Evolutionary conservation across 2,329 filamentous ascomycete genomes (phyloP), one percentile per base, ranked within the genome.

Genomic region (Diplodia intermedia): DNA sequence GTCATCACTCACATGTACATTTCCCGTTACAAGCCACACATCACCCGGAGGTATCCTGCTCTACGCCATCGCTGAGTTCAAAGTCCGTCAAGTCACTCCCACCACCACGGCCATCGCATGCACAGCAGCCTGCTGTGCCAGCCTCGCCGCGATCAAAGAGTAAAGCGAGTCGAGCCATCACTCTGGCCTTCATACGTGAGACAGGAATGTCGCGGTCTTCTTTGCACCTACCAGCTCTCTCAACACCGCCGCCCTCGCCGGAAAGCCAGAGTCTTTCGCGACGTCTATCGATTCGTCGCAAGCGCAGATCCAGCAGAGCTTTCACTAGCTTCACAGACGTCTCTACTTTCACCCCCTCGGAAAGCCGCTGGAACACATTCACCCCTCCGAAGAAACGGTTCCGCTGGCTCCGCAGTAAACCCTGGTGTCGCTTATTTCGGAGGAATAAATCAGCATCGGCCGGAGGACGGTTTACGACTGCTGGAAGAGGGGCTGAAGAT

Each of bases 1-100:
- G 8, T 56, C 54, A 29, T 20, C 23, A 49, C 11, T n/a, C 14
- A 18, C 9, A 65, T 65, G 49, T 65, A 47, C 14, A 14, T 65
- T 15, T 31, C 40, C 20, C 23, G 31, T 9, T 65, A 65, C 61
- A 65, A 65, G 29, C 61, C 31, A 18, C 20, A 18, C 33, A 43
- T 65, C 2, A 14, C 18, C 20, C 49, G n/a, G 7, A 31, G 15
- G 15, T 29, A 5, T 54, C 31, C 23, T 54, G 49, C 49, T 53
- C 61, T 18, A 14, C 61, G 1, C 31, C 54, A 3, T 65, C 61
- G 12, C 14, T 54, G 6, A n/a, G 38, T 23, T 12, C 38, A 9
- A 31, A 38, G n/a, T 29, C n/a, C 36, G 31, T 9, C 15, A 14
- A 12, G 54, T 36, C 54, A 7, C 18, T 47, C 36, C 55, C 23